A percentile compares a stretch with the other conserved stretches of the same genome.
Evolutionary conservation across 139 green algal genomes (phyloP).

Genomic region (Tetratostichococcus sp.): DNA sequence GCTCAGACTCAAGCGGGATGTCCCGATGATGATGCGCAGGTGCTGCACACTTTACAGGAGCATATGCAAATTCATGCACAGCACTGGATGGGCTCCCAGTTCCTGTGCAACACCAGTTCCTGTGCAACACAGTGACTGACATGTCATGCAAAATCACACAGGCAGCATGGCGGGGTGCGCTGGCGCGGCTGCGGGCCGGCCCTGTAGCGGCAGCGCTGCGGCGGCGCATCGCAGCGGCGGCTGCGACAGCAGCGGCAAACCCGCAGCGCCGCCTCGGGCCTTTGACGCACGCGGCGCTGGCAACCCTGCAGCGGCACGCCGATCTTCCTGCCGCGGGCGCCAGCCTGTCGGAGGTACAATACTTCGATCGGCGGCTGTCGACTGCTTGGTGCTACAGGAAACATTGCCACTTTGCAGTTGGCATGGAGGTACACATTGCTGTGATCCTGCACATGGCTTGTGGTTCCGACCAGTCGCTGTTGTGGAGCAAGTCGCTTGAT

Average conservation of each 20-base stretch:
- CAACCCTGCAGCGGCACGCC: not conserved
- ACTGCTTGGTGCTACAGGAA: not conserved
- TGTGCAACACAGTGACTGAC: too few species aligned
- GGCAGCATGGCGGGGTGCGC: constrained; percentile 50
- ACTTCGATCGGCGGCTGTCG: not conserved
- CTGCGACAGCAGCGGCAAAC: not conserved
- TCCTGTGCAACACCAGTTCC: too few species aligned
- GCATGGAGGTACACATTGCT: too few species aligned
- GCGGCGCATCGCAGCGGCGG: not conserved
- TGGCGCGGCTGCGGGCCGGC: constrained; percentile 20
- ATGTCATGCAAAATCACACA: constrained; percentile 19
- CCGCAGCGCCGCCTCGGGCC: not conserved
- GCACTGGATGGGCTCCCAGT: too few species aligned
- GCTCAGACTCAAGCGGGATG: too few species aligned
- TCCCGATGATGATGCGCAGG: too few species aligned
- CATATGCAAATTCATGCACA: too few species aligned
- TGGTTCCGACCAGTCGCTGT: too few species aligned
- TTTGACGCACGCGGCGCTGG: not conserved
- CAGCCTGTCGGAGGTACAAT: constrained; percentile 16
- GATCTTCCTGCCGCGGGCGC: not conserved
- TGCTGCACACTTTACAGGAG: too few species aligned
- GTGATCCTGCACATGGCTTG: too few species aligned
- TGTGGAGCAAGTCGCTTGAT: too few species aligned
- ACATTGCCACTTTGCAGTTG: too few species aligned
- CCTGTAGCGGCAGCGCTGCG: not conserved